Percentiles rank a stretch among this genome's conserved stretches.
These are phyloP conservation scores for Murraya koenigii DNA, from an alignment of 345 rosid genomes.

Conservation along the genomic window DNA sequence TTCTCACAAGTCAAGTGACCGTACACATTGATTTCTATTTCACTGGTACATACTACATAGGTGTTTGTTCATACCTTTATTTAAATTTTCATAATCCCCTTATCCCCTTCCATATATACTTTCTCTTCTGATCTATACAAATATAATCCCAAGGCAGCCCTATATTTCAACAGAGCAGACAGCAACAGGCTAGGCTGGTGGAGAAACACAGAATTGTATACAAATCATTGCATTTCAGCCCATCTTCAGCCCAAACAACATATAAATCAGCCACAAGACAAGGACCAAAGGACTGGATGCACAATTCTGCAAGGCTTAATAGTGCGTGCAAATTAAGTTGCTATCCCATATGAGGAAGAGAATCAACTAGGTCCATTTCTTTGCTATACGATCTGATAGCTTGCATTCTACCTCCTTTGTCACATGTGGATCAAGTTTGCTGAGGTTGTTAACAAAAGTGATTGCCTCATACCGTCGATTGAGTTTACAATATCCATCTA, in stretches of 20 bases:
- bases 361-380: slow-evolving; percentile 50
- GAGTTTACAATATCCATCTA: slow-evolving; percentile 84
- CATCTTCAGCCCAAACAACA: slow-evolving; percentile 3
- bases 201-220: neutral
- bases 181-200: neutral
- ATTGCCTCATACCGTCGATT: slow-evolving; percentile 59
- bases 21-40: neutral
- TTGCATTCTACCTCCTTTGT: slow-evolving; percentile 53
- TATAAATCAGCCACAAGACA: neutral
- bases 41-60: neutral
- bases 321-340: neutral
- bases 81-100: neutral
- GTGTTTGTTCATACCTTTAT: slow-evolving; percentile 1
- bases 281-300: neutral
- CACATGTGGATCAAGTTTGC: slow-evolving; percentile 59
- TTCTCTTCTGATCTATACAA: neutral
- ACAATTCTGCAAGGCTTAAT: neutral
- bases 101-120: neutral
- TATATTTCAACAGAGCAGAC: neutral
- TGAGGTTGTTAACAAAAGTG: slow-evolving; percentile 51
- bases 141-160: neutral
- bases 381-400: slow-evolving; percentile 56
- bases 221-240: neutral
- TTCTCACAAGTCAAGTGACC: neutral
- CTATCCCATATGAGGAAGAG: neutral